Percentiles rank a stretch among this genome's conserved stretches.
Evolutionary conservation across 495 filamentous ascomycete genomes (phyloP).

Genomic region (Staphylotrichum tortipilum): DNA sequence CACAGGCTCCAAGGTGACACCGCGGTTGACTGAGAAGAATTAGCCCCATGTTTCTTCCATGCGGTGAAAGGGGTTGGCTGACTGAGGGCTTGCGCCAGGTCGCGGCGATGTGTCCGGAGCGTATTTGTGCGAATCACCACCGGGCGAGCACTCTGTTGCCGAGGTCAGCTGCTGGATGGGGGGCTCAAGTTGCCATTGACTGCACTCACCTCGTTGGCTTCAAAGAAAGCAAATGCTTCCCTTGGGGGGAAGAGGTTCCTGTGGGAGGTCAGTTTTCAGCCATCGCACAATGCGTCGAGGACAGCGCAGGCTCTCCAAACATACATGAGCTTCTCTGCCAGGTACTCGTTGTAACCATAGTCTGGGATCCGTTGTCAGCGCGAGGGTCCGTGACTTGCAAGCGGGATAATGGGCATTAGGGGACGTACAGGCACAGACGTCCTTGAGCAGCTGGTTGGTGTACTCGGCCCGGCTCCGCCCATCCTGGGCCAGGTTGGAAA

Average conservation of each 20-base stretch:
- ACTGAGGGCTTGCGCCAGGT: constrained; percentile 81
- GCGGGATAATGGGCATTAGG: neutral
- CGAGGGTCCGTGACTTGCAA: neutral
- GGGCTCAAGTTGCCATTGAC: neutral
- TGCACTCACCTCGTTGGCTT: constrained; percentile 72
- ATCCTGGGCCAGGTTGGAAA: constrained; percentile 67
- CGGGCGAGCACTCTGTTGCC: constrained; percentile 53
- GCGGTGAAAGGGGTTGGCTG: neutral
- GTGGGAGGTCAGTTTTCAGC: constrained; percentile 25
- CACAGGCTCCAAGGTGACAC: constrained; percentile 90
- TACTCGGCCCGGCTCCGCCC: constrained; percentile 80
- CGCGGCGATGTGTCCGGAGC: constrained; percentile 80
- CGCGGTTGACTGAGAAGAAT: constrained; percentile 89
- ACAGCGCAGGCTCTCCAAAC: neutral
- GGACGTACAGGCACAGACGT: constrained; percentile 63
- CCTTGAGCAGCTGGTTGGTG: constrained; percentile 73
- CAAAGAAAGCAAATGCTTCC: constrained; percentile 97
- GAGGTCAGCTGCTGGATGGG: neutral
- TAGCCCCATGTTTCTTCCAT: too few relatives aligned
- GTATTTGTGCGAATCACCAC: constrained; percentile 84
- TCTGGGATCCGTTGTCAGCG: constrained; percentile 27
- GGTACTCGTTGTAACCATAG: constrained; percentile 68
- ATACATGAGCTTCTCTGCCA: constrained; percentile 31
- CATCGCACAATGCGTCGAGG: neutral
- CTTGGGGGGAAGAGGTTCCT: constrained; percentile 77